phyloP scores from a whole-genome alignment of 768 basidiomycete genomes.

The Panaeolus papilionaceus region DNA sequence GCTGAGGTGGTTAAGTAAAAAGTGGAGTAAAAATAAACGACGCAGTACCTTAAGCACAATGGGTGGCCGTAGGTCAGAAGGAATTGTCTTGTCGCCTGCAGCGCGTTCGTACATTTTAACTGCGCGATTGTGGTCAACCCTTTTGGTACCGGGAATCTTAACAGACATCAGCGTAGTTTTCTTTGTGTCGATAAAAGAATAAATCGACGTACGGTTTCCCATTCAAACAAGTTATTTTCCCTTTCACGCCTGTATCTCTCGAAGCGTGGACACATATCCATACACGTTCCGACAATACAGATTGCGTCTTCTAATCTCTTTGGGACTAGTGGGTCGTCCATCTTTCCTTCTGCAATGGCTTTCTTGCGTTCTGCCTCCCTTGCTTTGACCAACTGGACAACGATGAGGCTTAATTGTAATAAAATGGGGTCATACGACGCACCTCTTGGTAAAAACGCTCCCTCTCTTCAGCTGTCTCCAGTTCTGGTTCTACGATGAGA shows the following conservation, averaged over 20 bases:
- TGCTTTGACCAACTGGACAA: slow-evolving; percentile 67
- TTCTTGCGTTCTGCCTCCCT: slow-evolving; percentile 74
- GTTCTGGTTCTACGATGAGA: slow-evolving; percentile 53
- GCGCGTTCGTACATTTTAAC: slow-evolving; percentile 97
- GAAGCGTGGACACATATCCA: slow-evolving; percentile 94
- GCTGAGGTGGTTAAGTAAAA: slow-evolving; percentile 45
- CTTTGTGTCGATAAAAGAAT: slow-evolving; percentile 26
- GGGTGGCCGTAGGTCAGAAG: slow-evolving; percentile 92
- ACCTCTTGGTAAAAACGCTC: slow-evolving; percentile 80
- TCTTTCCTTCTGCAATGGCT: slow-evolving; percentile 83
- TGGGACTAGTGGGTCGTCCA: slow-evolving; percentile 84
- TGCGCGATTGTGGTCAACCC: slow-evolving; percentile 84
- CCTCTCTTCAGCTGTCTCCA: slow-evolving; percentile 66
- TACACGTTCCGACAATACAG: slow-evolving; percentile 90
- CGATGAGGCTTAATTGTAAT: slow-evolving; percentile 27
- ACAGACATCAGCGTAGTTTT: slow-evolving; percentile 47
- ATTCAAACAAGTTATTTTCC: slow-evolving; percentile 85
- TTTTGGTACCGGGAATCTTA: slow-evolving; percentile 82
- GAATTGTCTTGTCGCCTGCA: slow-evolving; percentile 89
- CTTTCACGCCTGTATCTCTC: slow-evolving; percentile 91
- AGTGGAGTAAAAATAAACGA: slow-evolving; percentile 8
- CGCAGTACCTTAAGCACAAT: slow-evolving; percentile 72
- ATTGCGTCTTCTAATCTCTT: slow-evolving; percentile 89
- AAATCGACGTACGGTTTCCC: slow-evolving; percentile 77
- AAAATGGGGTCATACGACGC: slow-evolving; percentile 32